A percentile compares a stretch with the other conserved stretches of the same genome.
Evolutionary conservation across 805 yeast genomes (phyloP).

Genomic region (Metschnikowia reukaufii): DNA sequence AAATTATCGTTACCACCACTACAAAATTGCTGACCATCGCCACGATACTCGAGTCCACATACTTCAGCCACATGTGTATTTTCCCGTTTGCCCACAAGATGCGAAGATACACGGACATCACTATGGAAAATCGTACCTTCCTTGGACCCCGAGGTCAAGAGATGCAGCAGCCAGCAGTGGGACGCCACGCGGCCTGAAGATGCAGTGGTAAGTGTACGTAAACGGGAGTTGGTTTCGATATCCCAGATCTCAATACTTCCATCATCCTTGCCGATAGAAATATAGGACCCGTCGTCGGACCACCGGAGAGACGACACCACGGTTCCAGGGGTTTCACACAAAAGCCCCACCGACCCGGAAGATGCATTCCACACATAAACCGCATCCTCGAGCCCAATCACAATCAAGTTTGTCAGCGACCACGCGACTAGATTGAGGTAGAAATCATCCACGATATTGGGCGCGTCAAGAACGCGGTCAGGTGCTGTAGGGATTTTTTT

Average conservation of each 20-base stretch:
- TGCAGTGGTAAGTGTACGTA: constrained; percentile 74
- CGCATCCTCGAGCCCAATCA: constrained; percentile 80
- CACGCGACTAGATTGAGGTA: constrained; percentile 84
- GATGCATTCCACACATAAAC: constrained; percentile 93
- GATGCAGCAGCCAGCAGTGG: constrained; percentile 80
- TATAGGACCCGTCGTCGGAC: constrained; percentile 87
- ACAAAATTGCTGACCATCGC: constrained; percentile 82
- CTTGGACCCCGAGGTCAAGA: constrained; percentile 83
- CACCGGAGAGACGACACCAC: constrained; percentile 74
- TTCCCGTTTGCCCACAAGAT: constrained; percentile 57
- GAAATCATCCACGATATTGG: constrained; percentile 90
- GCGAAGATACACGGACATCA: constrained; percentile 84
- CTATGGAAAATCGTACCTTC: constrained; percentile 82
- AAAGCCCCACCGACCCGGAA: constrained; percentile 70
- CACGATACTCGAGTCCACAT: constrained; percentile 85
- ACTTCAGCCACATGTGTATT: constrained; percentile 76
- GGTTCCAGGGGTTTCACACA: constrained; percentile 54
- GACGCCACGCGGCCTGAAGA: constrained; percentile 71
- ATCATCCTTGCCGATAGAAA: constrained; percentile 79
- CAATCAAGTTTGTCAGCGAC: constrained; percentile 79
- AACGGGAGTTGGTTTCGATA: constrained; percentile 67
- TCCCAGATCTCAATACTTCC: constrained; percentile 95
- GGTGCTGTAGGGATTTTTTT: constrained; percentile 85
- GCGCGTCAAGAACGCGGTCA: constrained; percentile 92
- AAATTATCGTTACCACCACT: constrained; percentile 94